phyloP scores from a whole-genome alignment of 78 protist species.

The Emiliania huxleyi region DNA sequence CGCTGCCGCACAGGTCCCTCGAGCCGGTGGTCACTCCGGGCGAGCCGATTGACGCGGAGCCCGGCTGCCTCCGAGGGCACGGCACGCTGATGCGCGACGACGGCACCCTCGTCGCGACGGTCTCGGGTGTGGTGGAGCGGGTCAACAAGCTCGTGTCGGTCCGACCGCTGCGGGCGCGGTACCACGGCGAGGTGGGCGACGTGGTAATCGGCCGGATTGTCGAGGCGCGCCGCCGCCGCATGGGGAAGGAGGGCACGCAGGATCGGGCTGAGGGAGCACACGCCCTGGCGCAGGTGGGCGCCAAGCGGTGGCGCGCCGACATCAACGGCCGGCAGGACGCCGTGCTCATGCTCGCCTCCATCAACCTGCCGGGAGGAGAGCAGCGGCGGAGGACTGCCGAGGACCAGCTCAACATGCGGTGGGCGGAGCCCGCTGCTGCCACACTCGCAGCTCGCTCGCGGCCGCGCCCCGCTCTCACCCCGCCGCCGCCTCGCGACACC shows the following conservation, averaged over 20 bases:
- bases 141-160: constrained; percentile 58
- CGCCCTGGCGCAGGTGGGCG: constrained; percentile 38
- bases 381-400: neutral
- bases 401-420: constrained; percentile 55
- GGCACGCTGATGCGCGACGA: constrained; percentile 24
- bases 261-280: neutral
- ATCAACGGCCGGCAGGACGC: neutral
- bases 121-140: constrained; percentile 28
- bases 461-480: neutral
- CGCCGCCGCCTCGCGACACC: too few species aligned
- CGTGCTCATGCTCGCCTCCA: constrained; percentile 41
- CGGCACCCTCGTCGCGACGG: constrained; percentile 44
- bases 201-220: constrained; percentile 38
- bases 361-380: constrained; percentile 46
- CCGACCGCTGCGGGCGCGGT: constrained; percentile 1
- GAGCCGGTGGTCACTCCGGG: neutral
- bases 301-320: constrained; percentile 48
- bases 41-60: neutral
- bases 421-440: too few species aligned
- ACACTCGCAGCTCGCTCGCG: neutral
- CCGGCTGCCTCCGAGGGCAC: constrained; percentile 38
- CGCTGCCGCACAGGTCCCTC: neutral
- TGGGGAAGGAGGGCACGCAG: too few species aligned
- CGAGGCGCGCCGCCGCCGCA: too few species aligned
- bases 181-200: constrained; percentile 48